phyloP scores from a whole-genome alignment of 148 eudicot genomes.

The Fallopia convolvulus region DNA sequence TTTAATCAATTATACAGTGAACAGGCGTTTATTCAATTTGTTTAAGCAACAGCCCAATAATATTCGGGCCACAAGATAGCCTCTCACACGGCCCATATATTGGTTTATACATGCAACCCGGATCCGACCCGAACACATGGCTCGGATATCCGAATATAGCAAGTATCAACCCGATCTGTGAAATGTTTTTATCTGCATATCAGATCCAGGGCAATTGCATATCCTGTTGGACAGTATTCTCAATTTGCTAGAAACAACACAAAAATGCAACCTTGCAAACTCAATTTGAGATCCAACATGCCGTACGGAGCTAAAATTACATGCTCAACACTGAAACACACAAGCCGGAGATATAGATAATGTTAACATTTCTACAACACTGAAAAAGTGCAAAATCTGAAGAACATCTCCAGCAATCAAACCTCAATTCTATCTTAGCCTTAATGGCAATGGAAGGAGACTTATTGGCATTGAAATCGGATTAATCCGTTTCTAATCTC shows the following conservation, averaged over 20 bases:
- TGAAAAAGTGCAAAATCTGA: background rate
- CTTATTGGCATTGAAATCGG: background rate
- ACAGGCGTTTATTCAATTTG: too few species aligned
- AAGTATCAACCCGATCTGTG: too few species aligned
- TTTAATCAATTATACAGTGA: too few species aligned
- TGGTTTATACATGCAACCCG: background rate
- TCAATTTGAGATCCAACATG: background rate
- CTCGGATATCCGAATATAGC: too few species aligned
- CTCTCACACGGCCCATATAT: too few species aligned
- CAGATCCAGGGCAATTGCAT: too few species aligned
- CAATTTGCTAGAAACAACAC: background rate
- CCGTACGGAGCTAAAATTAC: background rate
- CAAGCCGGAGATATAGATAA: background rate
- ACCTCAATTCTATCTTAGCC: background rate
- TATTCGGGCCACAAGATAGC: too few species aligned
- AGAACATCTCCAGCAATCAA: background rate
- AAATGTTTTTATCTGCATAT: too few species aligned
- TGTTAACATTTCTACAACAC: background rate
- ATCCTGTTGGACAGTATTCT: background rate
- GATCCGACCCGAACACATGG: background rate
- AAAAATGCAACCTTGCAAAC: background rate
- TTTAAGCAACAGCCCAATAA: too few species aligned
- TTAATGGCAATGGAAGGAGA: background rate
- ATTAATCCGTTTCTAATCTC: constrained; percentile 57
- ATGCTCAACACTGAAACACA: background rate